phyloP scores from a whole-genome alignment of 2,329 filamentous ascomycete species.

The Sporothrix euskadiensis region DNA sequence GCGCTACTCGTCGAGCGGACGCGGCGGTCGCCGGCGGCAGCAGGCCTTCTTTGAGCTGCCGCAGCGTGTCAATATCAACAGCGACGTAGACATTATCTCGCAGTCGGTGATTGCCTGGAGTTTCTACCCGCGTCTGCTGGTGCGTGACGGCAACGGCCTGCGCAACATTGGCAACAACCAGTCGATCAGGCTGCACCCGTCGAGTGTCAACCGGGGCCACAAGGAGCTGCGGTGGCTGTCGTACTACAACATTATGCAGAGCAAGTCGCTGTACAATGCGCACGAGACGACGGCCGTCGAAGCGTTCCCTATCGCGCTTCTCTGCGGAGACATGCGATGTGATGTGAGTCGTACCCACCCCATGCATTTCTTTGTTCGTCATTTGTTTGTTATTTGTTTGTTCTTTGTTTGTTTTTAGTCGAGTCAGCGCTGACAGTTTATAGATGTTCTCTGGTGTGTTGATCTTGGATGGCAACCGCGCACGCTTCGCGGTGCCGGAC shows the following conservation, averaged over 20 bases:
- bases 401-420: neutral
- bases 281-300: constrained; percentile 83
- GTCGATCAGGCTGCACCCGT: constrained; percentile 79
- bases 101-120: constrained; percentile 86
- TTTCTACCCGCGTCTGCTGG: constrained; percentile 91
- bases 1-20: constrained; percentile 58
- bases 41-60: constrained; percentile 79
- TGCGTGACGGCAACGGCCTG: constrained; percentile 79
- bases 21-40: constrained; percentile 63
- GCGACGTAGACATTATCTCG: constrained; percentile 75
- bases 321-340: constrained; percentile 86
- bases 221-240: constrained; percentile 76
- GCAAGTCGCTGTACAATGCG: constrained; percentile 83
- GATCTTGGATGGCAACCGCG: constrained; percentile 81
- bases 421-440: constrained; percentile 40
- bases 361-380: too few relatives aligned
- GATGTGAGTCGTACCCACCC: constrained; percentile 57
- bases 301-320: constrained; percentile 76
- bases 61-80: constrained; percentile 70
- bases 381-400: neutral
- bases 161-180: constrained; percentile 94
- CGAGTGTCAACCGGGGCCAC: constrained; percentile 79
- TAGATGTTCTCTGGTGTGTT: constrained; percentile 85
- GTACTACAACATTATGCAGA: constrained; percentile 98
- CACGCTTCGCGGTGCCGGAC: constrained; percentile 78